Conservation (phyloP, 768 basidiomycete species). For the Lactifluus echinatus region DNA sequence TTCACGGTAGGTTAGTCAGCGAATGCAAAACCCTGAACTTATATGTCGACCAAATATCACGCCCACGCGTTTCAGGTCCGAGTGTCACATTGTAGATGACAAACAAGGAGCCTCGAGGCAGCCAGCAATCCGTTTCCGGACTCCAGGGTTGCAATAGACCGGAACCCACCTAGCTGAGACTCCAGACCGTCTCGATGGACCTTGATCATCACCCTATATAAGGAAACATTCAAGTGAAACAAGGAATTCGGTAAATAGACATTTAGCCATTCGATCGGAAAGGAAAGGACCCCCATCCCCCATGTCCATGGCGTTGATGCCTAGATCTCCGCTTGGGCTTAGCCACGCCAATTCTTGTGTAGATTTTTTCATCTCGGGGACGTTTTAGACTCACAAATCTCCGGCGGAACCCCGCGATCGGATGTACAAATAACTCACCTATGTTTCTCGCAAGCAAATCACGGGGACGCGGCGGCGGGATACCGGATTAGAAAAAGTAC, state of each 20-base stretch:
- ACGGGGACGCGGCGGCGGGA: too few relatives aligned
- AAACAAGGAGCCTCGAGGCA: slow-evolving; percentile 3
- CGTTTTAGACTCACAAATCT: not conserved
- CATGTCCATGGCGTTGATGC: not conserved
- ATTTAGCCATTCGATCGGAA: slow-evolving; percentile 7
- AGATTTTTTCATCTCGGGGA: not conserved
- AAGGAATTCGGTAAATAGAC: not conserved
- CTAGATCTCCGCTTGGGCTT: too few relatives aligned
- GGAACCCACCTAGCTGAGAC: not conserved
- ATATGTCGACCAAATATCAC: slow-evolving; percentile 8
- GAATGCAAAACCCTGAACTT: slow-evolving; percentile 2
- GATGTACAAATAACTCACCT: too few relatives aligned
- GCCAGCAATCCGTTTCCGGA: not conserved
- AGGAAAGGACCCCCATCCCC: too few relatives aligned
- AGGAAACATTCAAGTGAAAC: slow-evolving; percentile 2
- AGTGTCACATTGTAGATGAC: not conserved
- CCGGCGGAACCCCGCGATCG: not conserved
- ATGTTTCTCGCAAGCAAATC: too few relatives aligned
- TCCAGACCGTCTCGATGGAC: not conserved
- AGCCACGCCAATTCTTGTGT: too few relatives aligned
- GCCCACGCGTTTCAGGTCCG: not conserved
- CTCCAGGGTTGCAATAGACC: not conserved
- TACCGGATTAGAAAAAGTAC: too few relatives aligned
- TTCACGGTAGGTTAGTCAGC: not conserved
- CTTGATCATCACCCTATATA: not conserved